Evolutionary conservation across 805 yeast genomes (phyloP), one percentile per base, ranked within the genome.

Genomic region (Ogataea siamensis): DNA sequence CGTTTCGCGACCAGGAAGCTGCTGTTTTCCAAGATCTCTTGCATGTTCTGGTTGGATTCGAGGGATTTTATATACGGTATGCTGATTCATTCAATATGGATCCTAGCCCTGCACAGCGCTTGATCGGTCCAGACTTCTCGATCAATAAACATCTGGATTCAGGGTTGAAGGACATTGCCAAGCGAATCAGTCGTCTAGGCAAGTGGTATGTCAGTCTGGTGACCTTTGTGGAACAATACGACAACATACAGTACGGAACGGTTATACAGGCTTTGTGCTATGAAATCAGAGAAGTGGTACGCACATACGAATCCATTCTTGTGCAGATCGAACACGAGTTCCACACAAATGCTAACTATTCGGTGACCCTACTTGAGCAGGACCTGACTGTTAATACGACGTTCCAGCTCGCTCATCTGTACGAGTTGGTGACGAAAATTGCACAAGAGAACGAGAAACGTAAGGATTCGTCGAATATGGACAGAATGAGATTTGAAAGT

Each of bases 41-140:
- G 14, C 73, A 71, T 49, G 81, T 85, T 1, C 57, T 93, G 10
- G 49, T 79, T 21, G 94, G 94, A 0, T 60, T 72, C 18, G 95
- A 88, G 57, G 97, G 97, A 0, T 68, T 70, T 14, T 87, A 83
- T 53, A 76, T 91, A 23, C 66, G 88, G 29, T 87, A 73, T 54
- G 71, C 80, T 21, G 83, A 77, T 28, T 66, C 70, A 14, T 86
- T 75, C 53, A 75, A 78, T 50, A 78, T 80, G 0, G 41, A 38
- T 3, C 41, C 44, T 0, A 55, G 61, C 22, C 35, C 52, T 7
- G 64, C 61, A 10, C 66, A 71, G 22, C 57, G 73, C 29, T 60
- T 82, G 3, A 57, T 57, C 10, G 95, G 94, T 0, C 94, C 95
- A 1, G 91, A 83, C 42, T 88, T 73, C 59, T 72, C 77, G 45